Evolutionary conservation across 148 eudicot genomes (phyloP).

Genomic region (Vaccinium corymbosum): DNA sequence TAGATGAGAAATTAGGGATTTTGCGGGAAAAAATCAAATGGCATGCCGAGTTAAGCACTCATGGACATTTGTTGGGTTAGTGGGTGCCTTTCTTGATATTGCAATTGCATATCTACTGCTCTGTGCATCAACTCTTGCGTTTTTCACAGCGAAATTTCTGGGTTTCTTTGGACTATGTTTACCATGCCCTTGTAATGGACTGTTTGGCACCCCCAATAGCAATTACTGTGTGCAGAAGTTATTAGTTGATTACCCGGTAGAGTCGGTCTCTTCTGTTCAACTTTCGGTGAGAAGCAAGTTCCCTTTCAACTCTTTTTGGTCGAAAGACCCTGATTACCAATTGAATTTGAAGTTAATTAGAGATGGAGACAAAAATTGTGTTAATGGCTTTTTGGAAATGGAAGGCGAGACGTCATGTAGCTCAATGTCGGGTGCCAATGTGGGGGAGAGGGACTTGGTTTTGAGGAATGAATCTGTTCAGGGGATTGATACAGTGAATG

Average conservation of each 20-base stretch:
- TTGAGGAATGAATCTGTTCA: constrained; percentile 15
- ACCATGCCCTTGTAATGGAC: constrained; percentile 67
- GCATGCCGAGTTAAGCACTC: constrained; percentile 48
- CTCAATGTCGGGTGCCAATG: constrained; percentile 43
- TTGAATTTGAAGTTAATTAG: constrained; percentile 38
- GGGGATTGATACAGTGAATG: neutral
- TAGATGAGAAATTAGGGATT: neutral
- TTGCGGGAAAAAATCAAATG: constrained; percentile 24
- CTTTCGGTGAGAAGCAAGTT: constrained; percentile 48
- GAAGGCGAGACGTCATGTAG: constrained; percentile 72
- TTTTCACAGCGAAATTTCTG: constrained; percentile 51
- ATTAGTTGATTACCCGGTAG: constrained; percentile 50
- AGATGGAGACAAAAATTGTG: constrained; percentile 22
- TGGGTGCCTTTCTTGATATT: constrained; percentile 89
- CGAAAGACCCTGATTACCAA: constrained; percentile 30
- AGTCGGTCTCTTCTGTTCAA: constrained; percentile 55
- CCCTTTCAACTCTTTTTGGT: constrained; percentile 54
- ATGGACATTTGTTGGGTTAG: constrained; percentile 69
- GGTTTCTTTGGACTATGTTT: constrained; percentile 60
- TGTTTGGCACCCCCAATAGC: constrained; percentile 35
- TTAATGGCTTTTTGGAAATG: constrained; percentile 39
- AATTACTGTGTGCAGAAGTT: constrained; percentile 45
- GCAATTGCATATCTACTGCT: constrained; percentile 70
- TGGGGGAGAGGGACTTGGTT: constrained; percentile 26
- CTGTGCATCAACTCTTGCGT: constrained; percentile 63